Evolutionary conservation across 2,329 filamentous ascomycete genomes (phyloP), one percentile per base, ranked within the genome.

Genomic region (Akanthomyces muscarius): DNA sequence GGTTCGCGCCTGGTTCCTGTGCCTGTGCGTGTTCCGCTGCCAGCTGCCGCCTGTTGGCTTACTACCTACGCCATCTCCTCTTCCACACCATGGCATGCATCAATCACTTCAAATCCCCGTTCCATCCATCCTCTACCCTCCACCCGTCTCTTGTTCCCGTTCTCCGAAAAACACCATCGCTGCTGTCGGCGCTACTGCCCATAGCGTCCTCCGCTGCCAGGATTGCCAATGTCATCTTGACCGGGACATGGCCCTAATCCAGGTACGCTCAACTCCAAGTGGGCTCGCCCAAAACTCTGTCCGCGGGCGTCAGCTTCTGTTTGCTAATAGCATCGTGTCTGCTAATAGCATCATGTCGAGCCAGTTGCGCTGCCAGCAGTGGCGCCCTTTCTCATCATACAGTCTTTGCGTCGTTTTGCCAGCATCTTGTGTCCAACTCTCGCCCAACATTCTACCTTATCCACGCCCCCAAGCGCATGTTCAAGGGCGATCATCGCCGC

Each of bases 161-260:
- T 18, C 23, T 47, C 11, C 33, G 21, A 28, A 30, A 44, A 55
- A 44, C 11, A 21, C 11, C n/a, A 23, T 28, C 45, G 21, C 14
- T 23, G 23, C 33, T 59, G 33, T 59, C 47, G 21, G 30, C 57
- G 57, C 57, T 60, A 60, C 36, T 30, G 47, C 18, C 23, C 45
- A 60, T 60, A 60, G 57, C 36, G 47, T 42, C 36, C 33, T 30
- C 45, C 47, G 44, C 23, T 23, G 47, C 57, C 57, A 51, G 45
- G 45, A 13, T 47, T 36, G n/a, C 14, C 8, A 50, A 33, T 21
- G 25, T 51, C 30, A 51, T 30, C 33, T 36, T 59, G 7, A 7
- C 36, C 16, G 16, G 33, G 21, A 42, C 36, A 45, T 47, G 38
- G 33, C 21, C 14, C 54, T 47, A 38, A 48, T 28, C 38, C 44